Percentiles rank a stretch among this genome's conserved stretches.
Evolutionary conservation across 495 filamentous ascomycete species (phyloP).

Genomic region (Friedmanniomyces simplex): DNA sequence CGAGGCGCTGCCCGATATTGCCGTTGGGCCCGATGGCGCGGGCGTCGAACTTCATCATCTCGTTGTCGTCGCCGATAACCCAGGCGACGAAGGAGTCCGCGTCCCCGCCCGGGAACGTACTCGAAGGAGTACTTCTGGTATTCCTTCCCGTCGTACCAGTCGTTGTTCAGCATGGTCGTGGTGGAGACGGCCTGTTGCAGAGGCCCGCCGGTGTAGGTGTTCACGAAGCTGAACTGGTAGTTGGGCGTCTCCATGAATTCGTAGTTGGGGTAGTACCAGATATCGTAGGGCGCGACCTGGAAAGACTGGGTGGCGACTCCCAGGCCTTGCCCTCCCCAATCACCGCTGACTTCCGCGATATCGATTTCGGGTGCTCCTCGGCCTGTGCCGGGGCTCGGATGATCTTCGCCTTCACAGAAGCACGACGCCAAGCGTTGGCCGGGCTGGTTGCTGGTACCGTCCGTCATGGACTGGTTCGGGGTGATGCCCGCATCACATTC

Average conservation of each 20-base stretch:
- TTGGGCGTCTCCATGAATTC: slow-evolving; percentile 26
- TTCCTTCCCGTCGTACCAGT: slow-evolving; percentile 64
- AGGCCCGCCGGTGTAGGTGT: slow-evolving; percentile 44
- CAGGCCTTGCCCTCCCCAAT: slow-evolving; percentile 42
- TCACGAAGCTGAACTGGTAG: slow-evolving; percentile 21
- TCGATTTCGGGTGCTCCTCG: slow-evolving; percentile 69
- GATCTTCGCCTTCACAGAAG: slow-evolving; percentile 54
- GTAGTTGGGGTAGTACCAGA: slow-evolving; percentile 62
- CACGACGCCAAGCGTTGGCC: slow-evolving; percentile 68
- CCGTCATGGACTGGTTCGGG: slow-evolving; percentile 59
- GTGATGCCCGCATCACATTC: slow-evolving; percentile 67
- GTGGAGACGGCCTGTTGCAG: slow-evolving; percentile 67
- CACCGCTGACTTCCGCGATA: slow-evolving; percentile 59
- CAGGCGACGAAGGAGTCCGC: slow-evolving; percentile 49
- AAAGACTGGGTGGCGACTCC: slow-evolving; percentile 61
- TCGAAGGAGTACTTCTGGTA: slow-evolving; percentile 68
- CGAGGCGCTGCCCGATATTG: slow-evolving; percentile 58
- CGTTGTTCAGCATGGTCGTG: slow-evolving; percentile 60
- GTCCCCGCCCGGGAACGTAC: slow-evolving; percentile 51
- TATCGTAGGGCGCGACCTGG: slow-evolving; percentile 66
- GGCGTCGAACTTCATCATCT: slow-evolving; percentile 58
- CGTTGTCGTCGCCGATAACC: slow-evolving; percentile 53
- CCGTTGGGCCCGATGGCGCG: slow-evolving; percentile 60
- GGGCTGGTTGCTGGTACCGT: slow-evolving; percentile 59
- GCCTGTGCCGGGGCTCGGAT: slow-evolving; percentile 59